Evolutionary conservation across 176 grass and related monocot genomes (phyloP), one percentile per base, ranked within the genome.

Genomic region (Rhynchospora breviuscula): DNA sequence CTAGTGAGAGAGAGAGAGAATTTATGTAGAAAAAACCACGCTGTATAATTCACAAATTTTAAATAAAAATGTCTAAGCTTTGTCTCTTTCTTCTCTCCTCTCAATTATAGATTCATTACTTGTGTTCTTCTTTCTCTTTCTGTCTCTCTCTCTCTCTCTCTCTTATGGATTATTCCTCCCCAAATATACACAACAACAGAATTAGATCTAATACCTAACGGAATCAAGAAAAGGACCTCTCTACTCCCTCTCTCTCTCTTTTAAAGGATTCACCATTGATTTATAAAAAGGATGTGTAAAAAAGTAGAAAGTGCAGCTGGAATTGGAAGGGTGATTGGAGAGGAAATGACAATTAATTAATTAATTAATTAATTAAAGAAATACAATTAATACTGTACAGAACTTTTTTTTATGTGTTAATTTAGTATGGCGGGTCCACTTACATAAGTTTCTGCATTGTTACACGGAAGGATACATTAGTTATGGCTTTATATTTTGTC

Each of bases 201-300:
- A 67, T 67, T 67, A 25, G 80, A 82, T 82, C 80, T 54, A 65
- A 65, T 82, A 82, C 80, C 80, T 65, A 82, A 82, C 57, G 44
- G 44, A 7, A 17, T 67, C 13, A 62, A 82, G 80, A 82, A 82
- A 82, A 67, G 44, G 80, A 82, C 80, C 80, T 67, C 46, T 64
- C 60, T 21, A 49, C 79, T 3, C 9, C 22, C 69, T 46, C 43
- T 71, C 67, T 71, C 29, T 17, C 43, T 72, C 12, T 67, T 8
- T 72, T 35, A 72, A 72, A n/a, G 19, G 19, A 60, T 51, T 82
- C 44, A 67, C 80, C 80, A 51, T 40, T 25, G 58, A 81, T 59
- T 44, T 81, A 65, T 46, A 44, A 49, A 19, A 33, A 47, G 15
- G 79, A 82, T 44, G 47, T 22, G 80, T 82, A 18, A 63, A 81